Evolutionary conservation across 305 asterid species (phyloP), one percentile per base, ranked within the genome.

Genomic region (Fraxinus velutina): DNA sequence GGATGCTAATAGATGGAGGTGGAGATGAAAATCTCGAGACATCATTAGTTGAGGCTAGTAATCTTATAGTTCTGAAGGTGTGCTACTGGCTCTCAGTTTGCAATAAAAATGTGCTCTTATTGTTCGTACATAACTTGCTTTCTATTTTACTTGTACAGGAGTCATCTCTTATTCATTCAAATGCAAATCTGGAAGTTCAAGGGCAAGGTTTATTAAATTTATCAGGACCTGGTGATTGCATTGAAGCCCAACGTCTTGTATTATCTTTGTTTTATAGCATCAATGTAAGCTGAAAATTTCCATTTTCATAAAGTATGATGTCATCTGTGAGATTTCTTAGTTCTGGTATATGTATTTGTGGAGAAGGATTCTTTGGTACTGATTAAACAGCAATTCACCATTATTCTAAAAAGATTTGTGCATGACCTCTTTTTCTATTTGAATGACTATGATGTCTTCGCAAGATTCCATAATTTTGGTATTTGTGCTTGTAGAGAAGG

Each of bases 1-100:
- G 76, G 88, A 90, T 96, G 97, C 79, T 90, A 83, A 96, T 96
- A 87, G 99, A 96, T 88, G 99, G 98, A 21, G 99, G 97, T 84
- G 99, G 98, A 78, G 98, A 96, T 90, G 94, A 88, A 90, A 91
- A 93, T 87, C 97, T 94, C 68, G 98, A 90, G 88, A 96, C 97
- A 36, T 92, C 99, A 33, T 88, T 92, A 85, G 95, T 96, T 55
- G 99, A 96, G 89, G 98, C 98, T 87, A 96, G 99, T 85, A 96
- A 96, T 88, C 97, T 96, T 73, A 89, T 96, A 85, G 98, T 96
- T 81, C 97, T 96, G 80, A 90, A 91, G 97, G 99, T 94, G 84
- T 88, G 88, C 73, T 37, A 10, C 55, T 82, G 32, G 30, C 19
- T 78, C 71, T 36, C 71, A 84, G 71, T 83, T 81, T 62, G 73